A percentile compares a stretch with the other conserved stretches of the same genome.
Evolutionary conservation across 345 rosid genomes (phyloP).

Genomic region (Hibiscus trionum): DNA sequence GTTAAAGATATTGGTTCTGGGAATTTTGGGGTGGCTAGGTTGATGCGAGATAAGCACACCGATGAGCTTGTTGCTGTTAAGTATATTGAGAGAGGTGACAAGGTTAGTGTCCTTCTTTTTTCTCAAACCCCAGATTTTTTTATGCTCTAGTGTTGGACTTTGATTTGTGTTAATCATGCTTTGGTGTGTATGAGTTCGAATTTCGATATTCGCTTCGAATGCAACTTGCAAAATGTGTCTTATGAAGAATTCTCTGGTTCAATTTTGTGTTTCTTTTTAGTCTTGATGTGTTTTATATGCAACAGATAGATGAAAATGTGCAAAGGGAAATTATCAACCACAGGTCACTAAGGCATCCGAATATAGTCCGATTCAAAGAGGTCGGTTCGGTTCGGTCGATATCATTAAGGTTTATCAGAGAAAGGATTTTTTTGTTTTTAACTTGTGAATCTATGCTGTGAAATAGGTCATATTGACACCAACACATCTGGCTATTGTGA

Average conservation of each 20-base stretch:
- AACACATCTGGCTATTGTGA: conserved; percentile 71
- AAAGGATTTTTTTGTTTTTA: not conserved
- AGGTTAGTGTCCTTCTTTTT: conserved; percentile 29
- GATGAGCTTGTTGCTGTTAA: conserved; percentile 73
- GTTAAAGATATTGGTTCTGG: conserved; percentile 72
- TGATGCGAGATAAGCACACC: conserved; percentile 65
- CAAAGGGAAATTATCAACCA: conserved; percentile 77
- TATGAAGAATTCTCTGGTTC: not conserved
- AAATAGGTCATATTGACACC: conserved; percentile 65
- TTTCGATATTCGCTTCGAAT: not conserved
- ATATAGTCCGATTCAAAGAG: conserved; percentile 78
- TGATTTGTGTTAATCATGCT: not conserved
- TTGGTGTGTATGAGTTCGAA: not conserved
- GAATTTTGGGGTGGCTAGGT: conserved; percentile 69
- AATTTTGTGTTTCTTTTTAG: not conserved
- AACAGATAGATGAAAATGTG: conserved; percentile 79
- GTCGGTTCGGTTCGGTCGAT: conserved; percentile 19
- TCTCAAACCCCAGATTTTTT: not conserved
- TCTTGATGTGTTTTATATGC: not conserved
- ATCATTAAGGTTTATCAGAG: not conserved
- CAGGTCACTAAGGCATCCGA: conserved; percentile 73
- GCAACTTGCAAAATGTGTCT: not conserved
- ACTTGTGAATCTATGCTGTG: conserved; percentile 2
- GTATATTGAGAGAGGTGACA: conserved; percentile 81
- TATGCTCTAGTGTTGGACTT: not conserved